These are phyloP conservation scores for Neurospora sp. DNA, from an alignment of 495 filamentous ascomycete genomes.

Conservation along the genomic window DNA sequence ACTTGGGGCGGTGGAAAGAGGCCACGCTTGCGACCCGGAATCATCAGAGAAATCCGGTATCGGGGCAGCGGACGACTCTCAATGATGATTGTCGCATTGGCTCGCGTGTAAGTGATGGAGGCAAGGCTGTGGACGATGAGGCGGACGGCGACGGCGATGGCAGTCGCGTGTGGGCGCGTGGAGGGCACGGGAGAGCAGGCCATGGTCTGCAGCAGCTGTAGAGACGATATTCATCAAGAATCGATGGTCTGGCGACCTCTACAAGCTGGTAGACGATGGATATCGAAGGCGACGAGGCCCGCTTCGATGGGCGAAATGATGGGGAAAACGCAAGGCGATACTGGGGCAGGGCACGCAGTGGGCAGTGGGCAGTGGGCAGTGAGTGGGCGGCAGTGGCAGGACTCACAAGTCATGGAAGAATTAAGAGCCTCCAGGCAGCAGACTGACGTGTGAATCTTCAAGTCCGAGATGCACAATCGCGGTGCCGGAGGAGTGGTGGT, in stretches of 20 bases:
- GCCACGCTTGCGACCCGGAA: constrained; percentile 26
- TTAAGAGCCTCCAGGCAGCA: constrained; percentile 23
- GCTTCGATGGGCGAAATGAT: constrained; percentile 34
- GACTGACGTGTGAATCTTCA: constrained; percentile 3
- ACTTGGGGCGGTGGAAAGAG: constrained; percentile 20
- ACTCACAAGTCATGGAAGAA: constrained; percentile 31
- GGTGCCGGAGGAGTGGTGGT: constrained; percentile 11
- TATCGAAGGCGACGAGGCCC: constrained; percentile 29
- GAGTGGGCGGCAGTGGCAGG: constrained; percentile 1
- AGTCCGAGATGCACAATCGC: constrained; percentile 1
- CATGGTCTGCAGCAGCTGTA: constrained; percentile 19
- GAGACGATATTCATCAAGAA: constrained; percentile 25
- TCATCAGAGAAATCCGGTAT: constrained; percentile 16
- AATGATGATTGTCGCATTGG: constrained; percentile 37
- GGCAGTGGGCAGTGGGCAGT: constrained; percentile 5
- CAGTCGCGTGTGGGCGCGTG: constrained; percentile 13
- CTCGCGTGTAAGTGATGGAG: constrained; percentile 32
- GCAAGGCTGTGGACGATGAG: constrained; percentile 31
- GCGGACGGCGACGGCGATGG: constrained; percentile 28
- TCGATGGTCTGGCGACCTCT: constrained; percentile 18
- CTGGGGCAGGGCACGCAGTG: constrained; percentile 3
- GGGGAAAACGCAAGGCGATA: constrained; percentile 23
- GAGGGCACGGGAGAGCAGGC: constrained; percentile 8
- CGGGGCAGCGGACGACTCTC: constrained; percentile 8
- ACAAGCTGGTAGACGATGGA: constrained; percentile 19